phyloP scores from a whole-genome alignment of 768 basidiomycete genomes.

The Mycena epipterygia region DNA sequence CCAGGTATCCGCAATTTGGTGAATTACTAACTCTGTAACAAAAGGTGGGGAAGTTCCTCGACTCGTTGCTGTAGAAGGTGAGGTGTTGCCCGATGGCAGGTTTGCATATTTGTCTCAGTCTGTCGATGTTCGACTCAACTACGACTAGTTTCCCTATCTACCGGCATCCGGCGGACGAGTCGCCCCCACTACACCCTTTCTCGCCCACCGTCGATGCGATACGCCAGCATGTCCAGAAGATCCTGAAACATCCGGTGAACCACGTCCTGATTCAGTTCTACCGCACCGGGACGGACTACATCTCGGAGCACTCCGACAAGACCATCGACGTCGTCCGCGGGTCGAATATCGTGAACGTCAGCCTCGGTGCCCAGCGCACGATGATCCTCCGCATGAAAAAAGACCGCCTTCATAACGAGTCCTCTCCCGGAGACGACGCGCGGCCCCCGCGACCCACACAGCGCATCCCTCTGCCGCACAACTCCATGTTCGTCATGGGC shows the following conservation, averaged over 20 bases:
- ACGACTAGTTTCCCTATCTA: conserved; percentile 80
- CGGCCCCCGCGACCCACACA: conserved; percentile 59
- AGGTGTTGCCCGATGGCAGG: conserved; percentile 56
- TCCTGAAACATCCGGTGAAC: conserved; percentile 77
- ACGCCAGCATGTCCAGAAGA: conserved; percentile 71
- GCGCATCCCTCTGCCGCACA: conserved; percentile 82
- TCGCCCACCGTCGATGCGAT: conserved; percentile 78
- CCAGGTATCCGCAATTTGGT: not conserved
- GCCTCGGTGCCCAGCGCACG: conserved; percentile 80
- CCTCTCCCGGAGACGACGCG: conserved; percentile 10
- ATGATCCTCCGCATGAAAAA: conserved; percentile 84
- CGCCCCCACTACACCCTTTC: conserved; percentile 76
- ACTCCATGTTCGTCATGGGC: conserved; percentile 88
- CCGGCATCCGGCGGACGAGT: conserved; percentile 86
- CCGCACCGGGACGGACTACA: conserved; percentile 83
- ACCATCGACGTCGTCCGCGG: conserved; percentile 84
- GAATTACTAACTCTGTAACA: not conserved
- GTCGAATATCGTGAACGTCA: conserved; percentile 85
- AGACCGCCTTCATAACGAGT: conserved; percentile 37
- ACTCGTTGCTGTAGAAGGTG: conserved; percentile 54
- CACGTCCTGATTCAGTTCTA: conserved; percentile 89
- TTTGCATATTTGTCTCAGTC: conserved; percentile 23
- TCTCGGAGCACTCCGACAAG: conserved; percentile 91
- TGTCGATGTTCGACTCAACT: not conserved
- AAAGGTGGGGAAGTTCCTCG: conserved; percentile 82